These are phyloP conservation scores for Chaetomium sp. DNA, from an alignment of 2,329 filamentous ascomycete species.

Conservation along the genomic window DNA sequence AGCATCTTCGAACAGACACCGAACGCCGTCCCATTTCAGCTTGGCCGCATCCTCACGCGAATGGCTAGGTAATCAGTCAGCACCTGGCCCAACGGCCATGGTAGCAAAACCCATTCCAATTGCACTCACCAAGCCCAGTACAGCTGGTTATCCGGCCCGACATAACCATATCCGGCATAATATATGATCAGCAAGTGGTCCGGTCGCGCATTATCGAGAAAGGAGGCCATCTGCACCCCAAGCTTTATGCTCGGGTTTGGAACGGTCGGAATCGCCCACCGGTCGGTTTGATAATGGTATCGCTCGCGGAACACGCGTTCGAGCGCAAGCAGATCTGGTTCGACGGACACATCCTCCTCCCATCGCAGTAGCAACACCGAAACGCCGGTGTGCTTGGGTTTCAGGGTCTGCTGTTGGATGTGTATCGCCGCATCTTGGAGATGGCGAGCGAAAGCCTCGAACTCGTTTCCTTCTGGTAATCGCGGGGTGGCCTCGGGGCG, in stretches of 20 bases:
- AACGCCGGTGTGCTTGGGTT: conserved; percentile 49
- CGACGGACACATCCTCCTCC: conserved; percentile 52
- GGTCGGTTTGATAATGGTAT: conserved; percentile 55
- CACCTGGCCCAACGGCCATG: neutral
- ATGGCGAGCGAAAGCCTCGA: conserved; percentile 60
- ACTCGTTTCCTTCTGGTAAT: conserved; percentile 47
- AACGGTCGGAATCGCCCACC: conserved; percentile 55
- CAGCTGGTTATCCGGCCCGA: conserved; percentile 52
- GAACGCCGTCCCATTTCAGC: conserved; percentile 58
- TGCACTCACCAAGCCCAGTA: conserved; percentile 59
- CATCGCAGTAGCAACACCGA: conserved; percentile 56
- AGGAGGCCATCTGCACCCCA: conserved; percentile 52
- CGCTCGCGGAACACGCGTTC: conserved; percentile 53
- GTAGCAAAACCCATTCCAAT: neutral
- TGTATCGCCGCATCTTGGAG: conserved; percentile 63
- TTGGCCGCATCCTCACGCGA: conserved; percentile 51
- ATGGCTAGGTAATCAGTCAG: conserved; percentile 41
- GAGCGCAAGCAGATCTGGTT: conserved; percentile 48
- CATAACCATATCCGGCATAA: conserved; percentile 56
- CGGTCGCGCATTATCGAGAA: conserved; percentile 50
- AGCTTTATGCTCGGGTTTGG: conserved; percentile 56
- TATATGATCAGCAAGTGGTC: conserved; percentile 59
- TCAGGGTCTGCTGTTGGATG: conserved; percentile 57
- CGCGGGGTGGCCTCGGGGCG: conserved; percentile 19
- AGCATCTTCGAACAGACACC: conserved; percentile 56